Conservation (phyloP, 208 protist genomes). For the Wallacemonas sp. region DNA sequence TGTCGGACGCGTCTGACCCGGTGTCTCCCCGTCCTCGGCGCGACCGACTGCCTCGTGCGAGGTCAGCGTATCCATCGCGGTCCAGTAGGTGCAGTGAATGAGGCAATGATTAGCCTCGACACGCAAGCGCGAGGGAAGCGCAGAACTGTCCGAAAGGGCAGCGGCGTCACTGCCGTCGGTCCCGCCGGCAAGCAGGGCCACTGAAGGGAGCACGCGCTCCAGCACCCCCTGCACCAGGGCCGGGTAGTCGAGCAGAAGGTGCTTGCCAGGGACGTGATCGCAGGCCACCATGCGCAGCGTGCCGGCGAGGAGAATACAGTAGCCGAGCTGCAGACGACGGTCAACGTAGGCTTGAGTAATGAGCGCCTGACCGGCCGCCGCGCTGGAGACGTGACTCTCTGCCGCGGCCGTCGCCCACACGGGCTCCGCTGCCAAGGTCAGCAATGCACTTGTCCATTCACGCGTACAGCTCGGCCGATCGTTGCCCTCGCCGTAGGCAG, state of each 20-base stretch:
- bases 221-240: conserved; percentile 38
- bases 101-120: conserved; percentile 72
- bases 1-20: neutral
- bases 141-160: neutral
- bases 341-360: conserved; percentile 19
- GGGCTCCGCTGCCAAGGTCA: conserved; percentile 10
- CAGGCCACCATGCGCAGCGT: conserved; percentile 53
- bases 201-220: conserved; percentile 34
- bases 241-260: conserved; percentile 49
- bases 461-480: conserved; percentile 71
- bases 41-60: conserved; percentile 31
- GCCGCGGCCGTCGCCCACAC: neutral
- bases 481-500: conserved; percentile 78
- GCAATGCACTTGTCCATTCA: conserved; percentile 65
- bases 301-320: conserved; percentile 48
- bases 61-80: conserved; percentile 49
- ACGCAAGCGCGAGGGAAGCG: conserved; percentile 43
- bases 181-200: conserved; percentile 47
- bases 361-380: neutral
- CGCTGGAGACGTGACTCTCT: neutral
- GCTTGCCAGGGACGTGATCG: conserved; percentile 33
- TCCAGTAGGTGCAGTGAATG: conserved; percentile 58
- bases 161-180: conserved; percentile 6
- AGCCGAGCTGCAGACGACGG: conserved; percentile 64
- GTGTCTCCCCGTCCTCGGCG: neutral